Conservation (phyloP, 805 yeast genomes). For the Candida lessepsii region DNA sequence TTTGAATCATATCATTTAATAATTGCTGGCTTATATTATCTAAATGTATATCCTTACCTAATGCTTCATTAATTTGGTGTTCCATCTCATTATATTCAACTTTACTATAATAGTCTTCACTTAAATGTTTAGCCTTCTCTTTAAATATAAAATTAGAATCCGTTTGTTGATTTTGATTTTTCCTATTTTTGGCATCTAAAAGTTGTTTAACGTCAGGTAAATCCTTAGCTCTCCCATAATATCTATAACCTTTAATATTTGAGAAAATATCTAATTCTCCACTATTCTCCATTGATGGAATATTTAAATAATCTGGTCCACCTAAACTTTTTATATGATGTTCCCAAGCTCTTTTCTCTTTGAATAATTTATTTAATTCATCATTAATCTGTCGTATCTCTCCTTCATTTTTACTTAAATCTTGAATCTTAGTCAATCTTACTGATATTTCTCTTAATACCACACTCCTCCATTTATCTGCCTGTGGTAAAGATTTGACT, state of each 20-base stretch:
- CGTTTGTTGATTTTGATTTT: slow-evolving; percentile 11
- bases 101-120: slow-evolving; percentile 4
- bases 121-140: slow-evolving; percentile 3
- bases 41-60: neutral
- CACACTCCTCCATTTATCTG: slow-evolving; percentile 67
- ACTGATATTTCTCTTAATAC: slow-evolving; percentile 63
- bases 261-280: slow-evolving; percentile 14
- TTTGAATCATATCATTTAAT: neutral
- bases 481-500: slow-evolving; percentile 57
- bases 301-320: slow-evolving; percentile 62
- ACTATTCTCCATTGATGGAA: slow-evolving; percentile 19
- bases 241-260: slow-evolving; percentile 55
- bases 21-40: slow-evolving; percentile 3
- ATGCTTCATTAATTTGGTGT: neutral
- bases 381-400: slow-evolving; percentile 76
- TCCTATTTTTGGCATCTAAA: slow-evolving; percentile 21
- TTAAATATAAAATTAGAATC: neutral
- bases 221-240: slow-evolving; percentile 82
- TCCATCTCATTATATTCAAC: neutral
- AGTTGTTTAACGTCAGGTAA: slow-evolving; percentile 60
- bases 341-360: slow-evolving; percentile 79
- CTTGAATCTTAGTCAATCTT: slow-evolving; percentile 62
- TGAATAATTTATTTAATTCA: slow-evolving; percentile 60
- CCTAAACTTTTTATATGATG: slow-evolving; percentile 66
- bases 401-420: slow-evolving; percentile 49